Conservation (phyloP, 352 stramenopile genomes). For the Plasmopara muralis region DNA sequence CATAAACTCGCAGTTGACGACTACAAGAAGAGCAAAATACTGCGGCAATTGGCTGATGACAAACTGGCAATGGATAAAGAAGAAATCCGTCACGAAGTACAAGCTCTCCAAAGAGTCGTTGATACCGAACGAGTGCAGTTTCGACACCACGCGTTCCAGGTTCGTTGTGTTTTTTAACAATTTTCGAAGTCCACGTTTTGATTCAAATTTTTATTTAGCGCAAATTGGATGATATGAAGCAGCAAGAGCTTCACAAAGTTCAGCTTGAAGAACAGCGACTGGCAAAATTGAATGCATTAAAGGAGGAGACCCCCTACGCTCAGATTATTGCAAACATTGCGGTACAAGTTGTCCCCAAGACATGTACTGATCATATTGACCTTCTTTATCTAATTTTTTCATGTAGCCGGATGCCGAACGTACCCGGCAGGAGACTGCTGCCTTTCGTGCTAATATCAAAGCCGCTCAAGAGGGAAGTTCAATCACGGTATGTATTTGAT, state of each 20-base stretch:
- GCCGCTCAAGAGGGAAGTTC: slow-evolving; percentile 48
- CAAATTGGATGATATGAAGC: slow-evolving; percentile 43
- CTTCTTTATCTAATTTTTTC: background rate
- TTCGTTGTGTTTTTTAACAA: slow-evolving; percentile 11
- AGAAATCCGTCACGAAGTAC: slow-evolving; percentile 28
- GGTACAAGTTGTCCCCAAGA: slow-evolving; percentile 15
- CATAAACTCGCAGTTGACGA: slow-evolving; percentile 48
- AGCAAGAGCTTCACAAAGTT: slow-evolving; percentile 22
- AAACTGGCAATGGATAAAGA: slow-evolving; percentile 30
- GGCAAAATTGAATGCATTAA: slow-evolving; percentile 50
- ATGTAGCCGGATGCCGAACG: slow-evolving; percentile 54
- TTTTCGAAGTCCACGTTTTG: background rate
- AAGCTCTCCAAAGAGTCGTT: slow-evolving; percentile 24
- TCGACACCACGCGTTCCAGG: slow-evolving; percentile 50
- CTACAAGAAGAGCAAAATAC: slow-evolving; percentile 44
- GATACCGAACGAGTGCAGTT: slow-evolving; percentile 68
- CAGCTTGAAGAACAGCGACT: slow-evolving; percentile 30
- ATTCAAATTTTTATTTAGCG: slow-evolving; percentile 23
- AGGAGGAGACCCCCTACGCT: slow-evolving; percentile 62
- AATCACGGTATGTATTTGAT: slow-evolving; percentile 31
- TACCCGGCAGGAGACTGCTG: slow-evolving; percentile 58
- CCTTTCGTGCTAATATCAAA: slow-evolving; percentile 62
- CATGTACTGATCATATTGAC: background rate
- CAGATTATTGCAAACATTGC: slow-evolving; percentile 51
- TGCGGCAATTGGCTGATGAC: slow-evolving; percentile 43